phyloP scores from a whole-genome alignment of 2,329 filamentous ascomycete genomes.

The Tympanopsis confertula region DNA sequence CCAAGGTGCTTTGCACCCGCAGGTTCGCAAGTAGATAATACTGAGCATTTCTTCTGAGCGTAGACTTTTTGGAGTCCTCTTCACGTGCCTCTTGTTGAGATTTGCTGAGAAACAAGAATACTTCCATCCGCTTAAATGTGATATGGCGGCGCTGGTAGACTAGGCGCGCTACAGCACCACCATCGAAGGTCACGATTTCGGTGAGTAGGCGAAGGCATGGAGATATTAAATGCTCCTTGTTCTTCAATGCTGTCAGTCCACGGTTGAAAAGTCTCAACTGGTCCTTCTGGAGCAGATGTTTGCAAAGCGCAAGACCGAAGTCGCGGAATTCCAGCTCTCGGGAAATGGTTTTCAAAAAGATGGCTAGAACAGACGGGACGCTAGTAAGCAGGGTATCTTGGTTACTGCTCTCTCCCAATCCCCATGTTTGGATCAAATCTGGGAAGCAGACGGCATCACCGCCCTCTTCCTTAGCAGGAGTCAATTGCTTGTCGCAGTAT shows the following conservation, averaged over 20 bases:
- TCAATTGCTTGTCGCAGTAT: neutral
- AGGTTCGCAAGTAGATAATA: conserved; percentile 47
- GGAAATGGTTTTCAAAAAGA: conserved; percentile 46
- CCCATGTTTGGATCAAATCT: conserved; percentile 47
- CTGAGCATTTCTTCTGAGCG: conserved; percentile 42
- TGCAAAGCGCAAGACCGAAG: conserved; percentile 43
- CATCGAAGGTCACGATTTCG: conserved; percentile 51
- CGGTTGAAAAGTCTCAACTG: conserved; percentile 45
- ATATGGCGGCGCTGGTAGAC: conserved; percentile 46
- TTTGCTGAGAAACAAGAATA: conserved; percentile 35
- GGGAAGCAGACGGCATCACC: conserved; percentile 35
- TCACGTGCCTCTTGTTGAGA: conserved; percentile 15
- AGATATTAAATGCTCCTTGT: conserved; percentile 49
- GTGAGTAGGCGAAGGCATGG: conserved; percentile 49
- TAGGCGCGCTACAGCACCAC: conserved; percentile 40
- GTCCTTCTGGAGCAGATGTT: conserved; percentile 41
- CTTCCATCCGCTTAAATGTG: conserved; percentile 45
- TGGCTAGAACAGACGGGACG: conserved; percentile 41
- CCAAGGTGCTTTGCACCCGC: conserved; percentile 39
- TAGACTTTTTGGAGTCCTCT: conserved; percentile 34
- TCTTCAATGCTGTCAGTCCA: conserved; percentile 40
- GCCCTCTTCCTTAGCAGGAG: conserved; percentile 10
- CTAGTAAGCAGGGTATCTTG: conserved; percentile 42
- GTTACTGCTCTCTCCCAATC: conserved; percentile 44
- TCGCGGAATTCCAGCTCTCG: conserved; percentile 41